Evolutionary conservation across 2,329 filamentous ascomycete genomes (phyloP).

Genomic region (Stagonosporopsis chrysanthemi): DNA sequence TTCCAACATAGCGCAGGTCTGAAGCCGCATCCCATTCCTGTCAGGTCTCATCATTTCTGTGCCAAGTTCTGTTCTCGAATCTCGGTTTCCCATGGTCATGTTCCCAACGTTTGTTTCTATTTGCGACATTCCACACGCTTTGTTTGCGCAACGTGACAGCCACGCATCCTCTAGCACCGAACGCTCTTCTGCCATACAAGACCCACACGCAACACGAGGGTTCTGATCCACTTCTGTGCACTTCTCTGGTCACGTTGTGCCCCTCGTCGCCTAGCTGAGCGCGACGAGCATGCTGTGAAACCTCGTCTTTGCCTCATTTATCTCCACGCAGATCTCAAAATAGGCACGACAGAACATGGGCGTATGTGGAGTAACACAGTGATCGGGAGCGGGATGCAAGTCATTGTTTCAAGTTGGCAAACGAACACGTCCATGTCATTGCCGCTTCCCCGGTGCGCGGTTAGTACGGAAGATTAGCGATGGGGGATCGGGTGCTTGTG

Average conservation of each 20-base stretch:
- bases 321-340: conserved; percentile 39
- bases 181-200: conserved; percentile 1
- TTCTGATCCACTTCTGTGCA: conserved; percentile 12
- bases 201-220: conserved; percentile 15
- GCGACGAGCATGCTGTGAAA: conserved; percentile 26
- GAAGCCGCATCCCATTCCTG: not conserved
- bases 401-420: conserved; percentile 25
- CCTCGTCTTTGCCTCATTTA: conserved; percentile 19
- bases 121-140: conserved; percentile 1
- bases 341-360: conserved; percentile 38
- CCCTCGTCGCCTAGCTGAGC: conserved; percentile 12
- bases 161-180: conserved; percentile 23
- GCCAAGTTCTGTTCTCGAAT: not conserved
- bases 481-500: conserved; percentile 7
- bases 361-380: conserved; percentile 30
- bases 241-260: conserved; percentile 1
- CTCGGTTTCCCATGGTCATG: not conserved
- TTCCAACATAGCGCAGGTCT: not conserved
- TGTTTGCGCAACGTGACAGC: conserved; percentile 28
- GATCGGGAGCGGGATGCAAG: conserved; percentile 26
- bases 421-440: conserved; percentile 12
- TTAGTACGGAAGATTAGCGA: conserved; percentile 7
- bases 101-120: conserved; percentile 1
- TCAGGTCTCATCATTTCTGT: not conserved
- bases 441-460: conserved; percentile 25